phyloP scores from a whole-genome alignment of 176 grass and related monocot genomes.

The Carex cristatella region DNA sequence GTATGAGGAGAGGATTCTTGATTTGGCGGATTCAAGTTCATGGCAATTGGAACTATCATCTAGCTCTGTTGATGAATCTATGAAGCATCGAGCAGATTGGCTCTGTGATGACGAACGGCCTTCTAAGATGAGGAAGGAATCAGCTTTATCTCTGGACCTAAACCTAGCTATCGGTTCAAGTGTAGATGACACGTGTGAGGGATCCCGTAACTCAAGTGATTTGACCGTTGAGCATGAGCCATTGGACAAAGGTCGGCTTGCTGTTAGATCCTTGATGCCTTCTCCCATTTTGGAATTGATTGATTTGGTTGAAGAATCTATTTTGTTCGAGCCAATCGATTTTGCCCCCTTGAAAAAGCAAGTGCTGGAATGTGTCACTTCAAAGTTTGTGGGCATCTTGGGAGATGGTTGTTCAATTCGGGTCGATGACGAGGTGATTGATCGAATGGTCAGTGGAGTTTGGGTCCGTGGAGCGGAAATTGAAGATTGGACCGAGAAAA shows the following conservation, averaged over 20 bases:
- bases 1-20: constrained; percentile 60
- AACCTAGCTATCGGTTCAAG: constrained; percentile 55
- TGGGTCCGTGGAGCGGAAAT: constrained; percentile 60
- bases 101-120: constrained; percentile 39
- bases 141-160: constrained; percentile 65
- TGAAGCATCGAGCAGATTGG: constrained; percentile 77
- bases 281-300: constrained; percentile 46
- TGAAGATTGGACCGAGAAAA: constrained; percentile 58
- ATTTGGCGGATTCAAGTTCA: constrained; percentile 39
- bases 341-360: constrained; percentile 42
- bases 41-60: constrained; percentile 73
- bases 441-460: constrained; percentile 44
- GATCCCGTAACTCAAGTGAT: constrained; percentile 83
- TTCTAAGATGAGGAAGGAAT: constrained; percentile 63
- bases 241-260: constrained; percentile 52
- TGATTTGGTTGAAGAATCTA: constrained; percentile 54
- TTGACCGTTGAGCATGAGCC: constrained; percentile 74
- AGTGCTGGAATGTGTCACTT: constrained; percentile 48
- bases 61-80: constrained; percentile 28
- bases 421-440: constrained; percentile 80
- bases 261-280: constrained; percentile 35
- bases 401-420: constrained; percentile 38
- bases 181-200: constrained; percentile 55
- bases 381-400: constrained; percentile 50
- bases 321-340: constrained; percentile 73